Conservation (phyloP, 83 land plant species). For the Isoetes engelmannii region DNA sequence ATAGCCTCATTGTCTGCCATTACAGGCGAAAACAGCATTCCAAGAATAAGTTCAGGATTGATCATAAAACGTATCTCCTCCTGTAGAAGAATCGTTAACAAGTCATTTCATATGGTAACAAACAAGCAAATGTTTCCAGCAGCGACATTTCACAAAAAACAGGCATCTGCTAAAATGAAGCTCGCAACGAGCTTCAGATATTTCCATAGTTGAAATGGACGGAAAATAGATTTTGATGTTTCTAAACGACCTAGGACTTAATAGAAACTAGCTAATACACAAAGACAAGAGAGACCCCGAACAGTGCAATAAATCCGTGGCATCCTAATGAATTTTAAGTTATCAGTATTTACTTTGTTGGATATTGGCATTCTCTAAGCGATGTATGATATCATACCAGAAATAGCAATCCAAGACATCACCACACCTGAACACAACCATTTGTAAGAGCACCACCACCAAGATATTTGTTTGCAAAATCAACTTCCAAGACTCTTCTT, state of each 20-base stretch:
- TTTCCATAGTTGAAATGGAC: too few relatives aligned
- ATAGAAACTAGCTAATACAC: not conserved
- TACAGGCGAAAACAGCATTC: slow-evolving; percentile 80
- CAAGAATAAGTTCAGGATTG: slow-evolving; percentile 81
- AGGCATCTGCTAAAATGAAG: too few relatives aligned
- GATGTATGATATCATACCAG: too few relatives aligned
- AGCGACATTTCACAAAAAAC: too few relatives aligned
- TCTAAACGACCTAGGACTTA: too few relatives aligned
- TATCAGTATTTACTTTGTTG: too few relatives aligned
- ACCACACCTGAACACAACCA: slow-evolving; percentile 30
- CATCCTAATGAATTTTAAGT: not conserved
- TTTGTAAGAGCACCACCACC: slow-evolving; percentile 29
- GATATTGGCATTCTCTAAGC: too few relatives aligned
- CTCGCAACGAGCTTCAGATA: too few relatives aligned
- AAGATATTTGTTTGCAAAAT: slow-evolving; percentile 29
- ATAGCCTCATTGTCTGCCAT: slow-evolving; percentile 83
- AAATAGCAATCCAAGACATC: not conserved
- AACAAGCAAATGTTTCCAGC: not conserved
- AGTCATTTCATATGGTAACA: not conserved
- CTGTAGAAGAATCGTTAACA: slow-evolving; percentile 25
- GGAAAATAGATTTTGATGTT: too few relatives aligned
- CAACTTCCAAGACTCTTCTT: slow-evolving; percentile 21
- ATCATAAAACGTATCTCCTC: slow-evolving; percentile 95
- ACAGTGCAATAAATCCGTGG: not conserved
- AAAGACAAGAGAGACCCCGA: not conserved